Evolutionary conservation across 2,329 filamentous ascomycete genomes (phyloP).

Genomic region (Diaporthe eres): DNA sequence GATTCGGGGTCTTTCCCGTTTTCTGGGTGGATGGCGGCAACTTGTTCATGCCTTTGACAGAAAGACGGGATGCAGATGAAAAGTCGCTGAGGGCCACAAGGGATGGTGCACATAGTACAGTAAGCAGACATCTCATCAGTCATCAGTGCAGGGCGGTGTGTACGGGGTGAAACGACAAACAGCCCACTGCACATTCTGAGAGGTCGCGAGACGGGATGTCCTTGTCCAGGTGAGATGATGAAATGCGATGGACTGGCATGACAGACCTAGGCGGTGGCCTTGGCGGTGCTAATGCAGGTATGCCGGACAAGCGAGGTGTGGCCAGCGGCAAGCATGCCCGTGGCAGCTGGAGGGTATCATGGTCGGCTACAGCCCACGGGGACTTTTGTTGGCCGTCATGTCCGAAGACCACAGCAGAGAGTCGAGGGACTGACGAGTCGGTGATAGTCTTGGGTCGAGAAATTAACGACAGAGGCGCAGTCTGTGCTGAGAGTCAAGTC

Average conservation of each 20-base stretch:
- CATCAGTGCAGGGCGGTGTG: slow-evolving; percentile 22
- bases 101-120: background rate
- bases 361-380: background rate
- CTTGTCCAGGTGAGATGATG: slow-evolving; percentile 27
- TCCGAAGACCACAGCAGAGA: background rate
- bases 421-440: background rate
- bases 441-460: background rate
- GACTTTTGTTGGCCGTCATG: background rate
- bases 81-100: background rate
- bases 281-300: slow-evolving; percentile 30
- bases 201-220: slow-evolving; percentile 17
- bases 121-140: slow-evolving; percentile 16
- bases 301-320: slow-evolving; percentile 9
- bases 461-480: background rate
- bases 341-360: background rate
- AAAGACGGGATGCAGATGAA: background rate
- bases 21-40: background rate
- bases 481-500: slow-evolving; percentile 17
- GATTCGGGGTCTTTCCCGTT: slow-evolving; percentile 25
- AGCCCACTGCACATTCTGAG: slow-evolving; percentile 1
- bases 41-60: slow-evolving; percentile 14
- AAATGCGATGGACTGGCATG: slow-evolving; percentile 20
- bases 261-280: slow-evolving; percentile 10
- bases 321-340: background rate
- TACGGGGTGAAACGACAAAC: slow-evolving; percentile 24